A percentile compares a stretch with the other conserved stretches of the same genome.
These are phyloP conservation scores for Leishmania tropica DNA, from an alignment of 208 protist genomes.

Conservation along the genomic window DNA sequence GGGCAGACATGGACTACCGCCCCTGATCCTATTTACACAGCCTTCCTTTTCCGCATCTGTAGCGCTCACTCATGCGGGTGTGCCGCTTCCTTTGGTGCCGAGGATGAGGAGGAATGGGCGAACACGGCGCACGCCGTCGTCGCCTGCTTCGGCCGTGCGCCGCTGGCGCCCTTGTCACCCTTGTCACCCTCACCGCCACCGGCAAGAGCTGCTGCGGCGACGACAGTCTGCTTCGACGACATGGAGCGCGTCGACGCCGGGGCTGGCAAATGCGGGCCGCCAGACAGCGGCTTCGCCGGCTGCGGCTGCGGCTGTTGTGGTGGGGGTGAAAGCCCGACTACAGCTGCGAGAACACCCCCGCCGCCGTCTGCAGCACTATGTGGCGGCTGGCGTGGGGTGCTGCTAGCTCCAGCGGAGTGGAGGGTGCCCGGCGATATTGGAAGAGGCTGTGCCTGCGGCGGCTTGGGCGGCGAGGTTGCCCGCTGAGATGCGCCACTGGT, in stretches of 20 bases:
- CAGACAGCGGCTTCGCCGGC: slow-evolving; percentile 7
- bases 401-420: not conserved
- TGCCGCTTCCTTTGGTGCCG: slow-evolving; percentile 20
- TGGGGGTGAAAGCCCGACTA: not conserved
- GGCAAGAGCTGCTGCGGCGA: not conserved
- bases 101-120: slow-evolving; percentile 3
- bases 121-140: slow-evolving; percentile 17
- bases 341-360: not conserved
- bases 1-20: not conserved
- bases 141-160: not conserved
- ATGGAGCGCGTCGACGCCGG: slow-evolving; percentile 1
- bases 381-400: not conserved
- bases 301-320: not conserved
- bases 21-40: not conserved
- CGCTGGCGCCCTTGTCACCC: not conserved
- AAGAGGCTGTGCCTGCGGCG: not conserved
- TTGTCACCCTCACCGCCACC: slow-evolving; percentile 1
- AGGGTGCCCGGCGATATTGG: not conserved
- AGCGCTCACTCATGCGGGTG: slow-evolving; percentile 5
- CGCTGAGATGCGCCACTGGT: slow-evolving; percentile 8
- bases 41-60: no score
- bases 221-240: slow-evolving; percentile 5
- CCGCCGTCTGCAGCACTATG: not conserved
- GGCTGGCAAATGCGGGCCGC: not conserved
- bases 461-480: not conserved